Percentiles rank a stretch among this genome's conserved stretches.
phyloP scores from a whole-genome alignment of 2,329 filamentous ascomycete genomes.

The Phialophora chinensis region DNA sequence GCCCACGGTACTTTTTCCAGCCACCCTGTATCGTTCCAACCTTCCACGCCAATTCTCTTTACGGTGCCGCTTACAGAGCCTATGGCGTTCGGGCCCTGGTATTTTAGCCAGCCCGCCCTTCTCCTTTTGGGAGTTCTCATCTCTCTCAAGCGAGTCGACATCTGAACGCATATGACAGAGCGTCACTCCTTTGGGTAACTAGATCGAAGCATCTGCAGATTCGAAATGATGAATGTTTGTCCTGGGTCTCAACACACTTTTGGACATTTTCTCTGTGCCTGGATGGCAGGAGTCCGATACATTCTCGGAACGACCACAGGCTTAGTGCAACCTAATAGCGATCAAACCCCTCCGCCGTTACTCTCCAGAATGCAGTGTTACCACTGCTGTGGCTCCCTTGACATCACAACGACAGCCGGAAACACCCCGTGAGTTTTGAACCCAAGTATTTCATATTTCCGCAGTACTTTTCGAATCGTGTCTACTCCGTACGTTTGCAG shows the following conservation, averaged over 20 bases:
- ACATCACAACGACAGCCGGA: not conserved
- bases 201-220: constrained; percentile 1
- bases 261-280: not conserved
- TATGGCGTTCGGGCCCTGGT: constrained; percentile 14
- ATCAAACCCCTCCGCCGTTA: constrained; percentile 4
- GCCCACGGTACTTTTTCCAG: constrained; percentile 15
- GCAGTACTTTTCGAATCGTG: not conserved
- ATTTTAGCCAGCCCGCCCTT: not conserved
- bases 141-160: not conserved
- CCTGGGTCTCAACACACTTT: not conserved
- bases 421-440: constrained; percentile 2
- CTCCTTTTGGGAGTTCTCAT: not conserved
- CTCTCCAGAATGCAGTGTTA: constrained; percentile 11
- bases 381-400: not conserved
- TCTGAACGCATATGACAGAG: not conserved
- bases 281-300: not conserved
- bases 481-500: not conserved
- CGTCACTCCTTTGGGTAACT: not conserved
- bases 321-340: constrained; percentile 5
- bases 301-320: constrained; percentile 5
- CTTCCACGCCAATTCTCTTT: constrained; percentile 16
- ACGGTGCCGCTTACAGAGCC: not conserved
- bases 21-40: constrained; percentile 24
- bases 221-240: not conserved
- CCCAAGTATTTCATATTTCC: not conserved